Percentiles rank a stretch among this genome's conserved stretches.
Conservation (phyloP, 768 basidiomycete genomes). For the Fibroporia radiculosa region DNA sequence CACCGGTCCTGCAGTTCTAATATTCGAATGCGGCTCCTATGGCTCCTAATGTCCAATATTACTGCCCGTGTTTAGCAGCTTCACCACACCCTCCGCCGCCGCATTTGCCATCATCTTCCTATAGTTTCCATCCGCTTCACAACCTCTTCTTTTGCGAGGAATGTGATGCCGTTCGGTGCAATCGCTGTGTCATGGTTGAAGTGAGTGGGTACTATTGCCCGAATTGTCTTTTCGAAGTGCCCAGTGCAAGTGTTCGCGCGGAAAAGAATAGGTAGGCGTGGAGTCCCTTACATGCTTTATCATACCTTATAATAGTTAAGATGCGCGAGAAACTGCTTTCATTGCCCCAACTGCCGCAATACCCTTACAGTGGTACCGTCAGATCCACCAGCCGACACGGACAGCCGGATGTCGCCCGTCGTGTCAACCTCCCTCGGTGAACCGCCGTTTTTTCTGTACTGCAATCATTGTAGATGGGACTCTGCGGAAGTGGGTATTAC, state of each 20-base stretch:
- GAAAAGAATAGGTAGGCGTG: slow-evolving; percentile 84
- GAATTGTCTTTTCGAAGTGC: slow-evolving; percentile 97
- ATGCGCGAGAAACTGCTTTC: slow-evolving; percentile 97
- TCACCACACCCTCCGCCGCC: slow-evolving; percentile 64
- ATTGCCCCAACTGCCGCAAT: slow-evolving; percentile 89
- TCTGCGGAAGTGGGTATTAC: slow-evolving; percentile 85
- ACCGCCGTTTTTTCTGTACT: slow-evolving; percentile 86
- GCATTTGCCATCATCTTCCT: slow-evolving; percentile 66
- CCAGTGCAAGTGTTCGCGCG: slow-evolving; percentile 94
- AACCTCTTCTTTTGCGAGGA: slow-evolving; percentile 96
- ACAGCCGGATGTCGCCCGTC: slow-evolving; percentile 41
- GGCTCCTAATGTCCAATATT: slow-evolving; percentile 48
- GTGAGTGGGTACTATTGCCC: slow-evolving; percentile 98
- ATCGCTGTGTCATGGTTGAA: slow-evolving; percentile 87
- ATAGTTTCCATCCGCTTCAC: slow-evolving; percentile 77
- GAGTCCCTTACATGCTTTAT: background rate
- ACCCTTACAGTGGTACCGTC: slow-evolving; percentile 88
- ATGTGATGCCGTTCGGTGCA: slow-evolving; percentile 92
- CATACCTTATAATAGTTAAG: slow-evolving; percentile 31
- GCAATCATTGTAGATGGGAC: slow-evolving; percentile 93
- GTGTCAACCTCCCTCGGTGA: slow-evolving; percentile 61
- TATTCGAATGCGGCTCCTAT: no score
- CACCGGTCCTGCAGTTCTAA: no score
- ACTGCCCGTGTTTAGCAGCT: slow-evolving; percentile 65
- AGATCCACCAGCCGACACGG: slow-evolving; percentile 61